Base-by-base conservation (phyloP, 495 filamentous ascomycete genomes). In the Xylaria scruposa region DNA sequence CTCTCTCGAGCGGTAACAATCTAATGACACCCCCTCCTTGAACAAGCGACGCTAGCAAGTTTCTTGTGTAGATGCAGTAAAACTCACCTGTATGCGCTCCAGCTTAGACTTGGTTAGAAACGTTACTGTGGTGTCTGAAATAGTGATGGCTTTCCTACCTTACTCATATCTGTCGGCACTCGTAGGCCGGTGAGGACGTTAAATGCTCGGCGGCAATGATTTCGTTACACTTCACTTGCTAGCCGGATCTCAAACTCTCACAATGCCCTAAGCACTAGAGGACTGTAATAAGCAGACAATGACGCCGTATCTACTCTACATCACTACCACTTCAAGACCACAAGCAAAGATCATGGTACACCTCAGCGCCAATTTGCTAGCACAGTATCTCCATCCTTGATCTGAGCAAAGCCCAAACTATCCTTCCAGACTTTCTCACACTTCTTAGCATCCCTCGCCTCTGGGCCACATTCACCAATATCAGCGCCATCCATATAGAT, bases 381-480 rank as follows among this genome's bases (percentile, higher is more conserved):
- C 9, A 78, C 72, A 1, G 81, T 83, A 60, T 83, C 81, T 4
- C 79, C 79, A 29, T 79, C 77, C 44, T 81, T 73, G 9, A 84
- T 40, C n/a, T 66, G 54, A 4, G 81, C 79, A 62, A 77, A 79
- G 4, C 70, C 74, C 46, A 82, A 15, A 36, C 76, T 81, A 42
- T 82, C 79, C 42, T 46, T 61, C 82, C 81, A 83, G 13, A 83
- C 49, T 51, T 67, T 73, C 61, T 74, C 76, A 63, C 75, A 76
- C 73, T 84, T 84, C n/a, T 31, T 26, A 64, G 77, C 75, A 70
- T 83, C 80, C 66, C 71, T 80, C 4, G 81, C 79, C 67, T 82
- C 81, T 5, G 74, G 59, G 1, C 77, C 74, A 24, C 73, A 70
- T 6, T 78, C 75, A 9, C 60, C 47, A 21, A 72, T n/a, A 0